Evolutionary conservation across 495 filamentous ascomycete species (phyloP).

Genomic region (Letharia lupina): DNA sequence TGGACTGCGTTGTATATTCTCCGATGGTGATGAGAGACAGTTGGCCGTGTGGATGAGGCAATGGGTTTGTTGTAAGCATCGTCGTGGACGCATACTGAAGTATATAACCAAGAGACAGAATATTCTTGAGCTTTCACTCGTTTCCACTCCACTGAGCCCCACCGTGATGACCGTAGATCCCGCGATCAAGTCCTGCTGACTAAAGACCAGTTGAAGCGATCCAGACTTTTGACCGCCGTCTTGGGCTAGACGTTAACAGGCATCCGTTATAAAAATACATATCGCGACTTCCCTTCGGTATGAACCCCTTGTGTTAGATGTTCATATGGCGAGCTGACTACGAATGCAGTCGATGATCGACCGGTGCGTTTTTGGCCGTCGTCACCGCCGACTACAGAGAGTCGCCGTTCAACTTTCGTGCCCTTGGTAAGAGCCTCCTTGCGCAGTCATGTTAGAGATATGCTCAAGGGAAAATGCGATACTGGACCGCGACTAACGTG

Average conservation of each 20-base stretch:
- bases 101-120: neutral
- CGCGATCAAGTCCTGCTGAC: neutral
- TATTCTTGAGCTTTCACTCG: neutral
- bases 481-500: no score
- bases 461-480: no score
- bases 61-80: neutral
- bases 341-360: neutral
- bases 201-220: neutral
- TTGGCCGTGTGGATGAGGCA: no score
- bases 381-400: no score
- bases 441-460: no score
- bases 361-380: no score
- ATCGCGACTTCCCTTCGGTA: neutral
- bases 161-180: neutral
- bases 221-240: neutral
- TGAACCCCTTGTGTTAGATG: neutral
- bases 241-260: slow-evolving; percentile 8
- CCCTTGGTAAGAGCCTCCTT: no score
- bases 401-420: no score
- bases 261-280: neutral
- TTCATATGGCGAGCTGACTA: neutral
- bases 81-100: neutral
- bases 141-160: neutral
- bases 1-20: no score
- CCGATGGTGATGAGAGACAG: no score